Conservation (phyloP, 1,284 basidiomycete genomes). For the Vanrija pseudolonga region DNA sequence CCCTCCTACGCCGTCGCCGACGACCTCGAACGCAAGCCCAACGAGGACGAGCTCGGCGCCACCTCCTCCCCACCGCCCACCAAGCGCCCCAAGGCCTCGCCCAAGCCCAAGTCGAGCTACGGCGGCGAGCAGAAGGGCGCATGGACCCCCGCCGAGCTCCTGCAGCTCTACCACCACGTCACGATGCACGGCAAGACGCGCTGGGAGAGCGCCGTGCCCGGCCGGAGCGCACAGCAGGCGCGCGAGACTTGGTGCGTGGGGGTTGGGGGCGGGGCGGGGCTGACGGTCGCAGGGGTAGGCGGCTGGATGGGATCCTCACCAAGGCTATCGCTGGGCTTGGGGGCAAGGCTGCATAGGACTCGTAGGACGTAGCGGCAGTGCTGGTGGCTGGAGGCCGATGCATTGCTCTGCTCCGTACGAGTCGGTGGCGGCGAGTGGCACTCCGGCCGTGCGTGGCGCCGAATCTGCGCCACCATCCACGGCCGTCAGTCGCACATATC, state of each 20-base stretch:
- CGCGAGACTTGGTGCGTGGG: constrained; percentile 2
- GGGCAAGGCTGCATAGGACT: too few species aligned
- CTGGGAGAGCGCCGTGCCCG: constrained; percentile 1
- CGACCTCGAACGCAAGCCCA: background rate
- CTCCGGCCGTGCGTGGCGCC: too few species aligned
- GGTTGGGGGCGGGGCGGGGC: background rate
- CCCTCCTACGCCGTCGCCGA: too few species aligned
- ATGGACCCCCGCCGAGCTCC: constrained; percentile 6
- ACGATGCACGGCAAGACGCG: background rate
- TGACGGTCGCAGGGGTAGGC: background rate
- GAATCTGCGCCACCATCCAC: too few species aligned
- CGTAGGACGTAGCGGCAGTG: too few species aligned
- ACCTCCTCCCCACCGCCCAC: background rate
- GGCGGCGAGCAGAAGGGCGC: background rate
- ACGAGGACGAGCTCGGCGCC: background rate
- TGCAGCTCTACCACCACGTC: constrained; percentile 1
- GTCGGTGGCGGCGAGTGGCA: too few species aligned
- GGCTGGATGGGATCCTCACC: background rate
- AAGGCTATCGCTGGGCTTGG: background rate
- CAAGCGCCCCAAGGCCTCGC: background rate
- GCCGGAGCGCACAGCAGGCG: constrained; percentile 1
- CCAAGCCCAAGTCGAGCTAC: background rate
- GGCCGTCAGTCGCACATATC: too few species aligned
- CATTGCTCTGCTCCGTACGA: too few species aligned
- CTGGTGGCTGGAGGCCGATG: too few species aligned